Percentiles rank a stretch among this genome's conserved stretches.
Evolutionary conservation across 352 stramenopile species (phyloP).

Genomic region (Elongisporangium undulatum): DNA sequence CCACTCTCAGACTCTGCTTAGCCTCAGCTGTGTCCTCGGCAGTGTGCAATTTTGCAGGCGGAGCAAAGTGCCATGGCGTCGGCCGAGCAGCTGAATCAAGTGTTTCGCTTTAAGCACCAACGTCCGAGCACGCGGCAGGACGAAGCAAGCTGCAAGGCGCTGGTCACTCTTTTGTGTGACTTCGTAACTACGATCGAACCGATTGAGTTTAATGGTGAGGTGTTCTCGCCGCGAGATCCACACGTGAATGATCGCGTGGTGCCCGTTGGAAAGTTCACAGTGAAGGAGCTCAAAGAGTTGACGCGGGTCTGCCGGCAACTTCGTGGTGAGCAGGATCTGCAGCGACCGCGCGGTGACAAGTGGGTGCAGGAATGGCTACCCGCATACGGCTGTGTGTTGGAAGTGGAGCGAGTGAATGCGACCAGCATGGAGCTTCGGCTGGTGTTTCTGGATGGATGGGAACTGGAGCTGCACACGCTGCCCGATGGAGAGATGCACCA

Average conservation of each 20-base stretch:
- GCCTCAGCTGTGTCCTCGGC: too few relatives aligned
- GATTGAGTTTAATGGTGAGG: constrained; percentile 5
- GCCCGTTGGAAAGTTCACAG: constrained; percentile 16
- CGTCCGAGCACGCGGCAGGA: constrained; percentile 24
- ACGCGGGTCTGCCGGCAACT: constrained; percentile 11
- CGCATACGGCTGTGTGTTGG: constrained; percentile 36
- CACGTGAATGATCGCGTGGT: constrained; percentile 18
- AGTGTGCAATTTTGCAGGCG: too few relatives aligned
- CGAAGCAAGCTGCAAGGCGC: constrained; percentile 11
- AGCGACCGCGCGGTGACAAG: constrained; percentile 15
- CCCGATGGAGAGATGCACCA: constrained; percentile 21
- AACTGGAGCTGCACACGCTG: constrained; percentile 27
- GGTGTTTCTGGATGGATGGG: constrained; percentile 39
- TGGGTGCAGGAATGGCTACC: constrained; percentile 39
- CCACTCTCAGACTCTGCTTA: too few relatives aligned
- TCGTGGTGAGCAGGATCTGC: not conserved
- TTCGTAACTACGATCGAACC: constrained; percentile 13
- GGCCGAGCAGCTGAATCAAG: constrained; percentile 16
- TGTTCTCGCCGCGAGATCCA: constrained; percentile 10
- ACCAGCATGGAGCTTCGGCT: constrained; percentile 23
- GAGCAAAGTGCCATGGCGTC: constrained; percentile 7
- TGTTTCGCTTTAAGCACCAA: constrained; percentile 48
- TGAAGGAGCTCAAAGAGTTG: constrained; percentile 19
- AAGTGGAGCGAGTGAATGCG: constrained; percentile 19
- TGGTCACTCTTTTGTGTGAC: constrained; percentile 12